Evolutionary conservation across 805 yeast genomes (phyloP).

Genomic region (Ogataea nonfermentans): DNA sequence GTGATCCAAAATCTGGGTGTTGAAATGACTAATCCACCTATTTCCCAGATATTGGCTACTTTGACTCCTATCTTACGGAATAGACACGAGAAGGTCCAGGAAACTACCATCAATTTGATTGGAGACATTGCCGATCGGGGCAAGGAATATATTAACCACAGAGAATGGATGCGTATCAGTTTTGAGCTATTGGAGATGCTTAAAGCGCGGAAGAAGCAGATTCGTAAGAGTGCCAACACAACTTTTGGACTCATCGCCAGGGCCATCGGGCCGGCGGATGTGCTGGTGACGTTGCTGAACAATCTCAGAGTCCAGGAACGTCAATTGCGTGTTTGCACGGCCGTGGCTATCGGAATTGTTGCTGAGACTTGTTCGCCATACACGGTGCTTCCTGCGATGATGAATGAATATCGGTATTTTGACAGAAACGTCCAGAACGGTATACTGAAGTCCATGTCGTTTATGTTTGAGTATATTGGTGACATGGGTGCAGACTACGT

Average conservation of each 20-base stretch:
- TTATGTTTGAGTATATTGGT: conserved; percentile 89
- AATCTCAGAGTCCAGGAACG: conserved; percentile 92
- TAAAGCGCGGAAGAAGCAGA: conserved; percentile 72
- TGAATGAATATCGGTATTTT: conserved; percentile 93
- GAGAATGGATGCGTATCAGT: conserved; percentile 97
- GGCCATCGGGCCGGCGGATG: conserved; percentile 96
- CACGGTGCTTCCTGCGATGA: conserved; percentile 88
- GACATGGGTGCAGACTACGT: conserved; percentile 78
- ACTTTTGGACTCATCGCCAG: conserved; percentile 90
- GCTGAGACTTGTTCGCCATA: conserved; percentile 93
- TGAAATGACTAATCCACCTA: conserved; percentile 70
- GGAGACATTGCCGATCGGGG: conserved; percentile 80
- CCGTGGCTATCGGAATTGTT: conserved; percentile 96
- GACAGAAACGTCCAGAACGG: conserved; percentile 95
- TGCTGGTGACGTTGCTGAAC: conserved; percentile 75
- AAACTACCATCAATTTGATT: conserved; percentile 70
- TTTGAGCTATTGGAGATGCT: conserved; percentile 87
- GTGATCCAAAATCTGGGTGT: conserved; percentile 63
- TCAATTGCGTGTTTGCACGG: conserved; percentile 93
- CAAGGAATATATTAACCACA: conserved; percentile 79
- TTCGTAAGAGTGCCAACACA: conserved; percentile 80
- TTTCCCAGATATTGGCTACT: conserved; percentile 78
- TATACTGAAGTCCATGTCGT: conserved; percentile 84
- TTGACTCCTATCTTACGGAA: conserved; percentile 89
- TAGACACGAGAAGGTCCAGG: conserved; percentile 88